These are phyloP conservation scores for Austroboletus novae-zelandiae DNA, from an alignment of 1,284 basidiomycete species.

Conservation along the genomic window DNA sequence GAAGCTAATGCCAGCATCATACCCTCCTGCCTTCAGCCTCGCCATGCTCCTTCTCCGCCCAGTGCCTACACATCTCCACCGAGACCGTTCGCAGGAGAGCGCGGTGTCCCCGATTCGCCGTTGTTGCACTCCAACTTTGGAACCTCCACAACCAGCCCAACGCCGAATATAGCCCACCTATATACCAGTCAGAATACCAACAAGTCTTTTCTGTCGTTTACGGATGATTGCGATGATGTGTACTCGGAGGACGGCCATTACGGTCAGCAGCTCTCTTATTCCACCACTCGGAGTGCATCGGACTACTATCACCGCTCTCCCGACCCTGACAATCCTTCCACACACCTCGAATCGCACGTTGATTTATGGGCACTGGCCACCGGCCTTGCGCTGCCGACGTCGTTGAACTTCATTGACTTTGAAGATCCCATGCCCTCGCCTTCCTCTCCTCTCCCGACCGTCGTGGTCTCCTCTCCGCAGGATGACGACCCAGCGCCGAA, in stretches of 20 bases:
- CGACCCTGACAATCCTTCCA: background rate
- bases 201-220: constrained; percentile 25
- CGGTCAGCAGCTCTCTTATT: background rate
- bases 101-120: constrained; percentile 47
- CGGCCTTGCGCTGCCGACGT: constrained; percentile 3
- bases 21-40: constrained; percentile 13
- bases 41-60: background rate
- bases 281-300: background rate
- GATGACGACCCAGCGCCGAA: constrained; percentile 10
- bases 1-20: background rate
- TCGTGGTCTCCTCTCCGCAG: constrained; percentile 44
- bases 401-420: constrained; percentile 5
- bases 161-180: constrained; percentile 34
- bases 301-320: constrained; percentile 1
- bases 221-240: constrained; percentile 15
- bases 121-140: constrained; percentile 64
- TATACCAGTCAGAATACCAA: constrained; percentile 22
- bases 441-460: constrained; percentile 41
- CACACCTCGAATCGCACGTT: background rate
- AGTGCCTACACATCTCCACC: constrained; percentile 1
- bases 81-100: constrained; percentile 4
- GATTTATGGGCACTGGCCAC: constrained; percentile 18
- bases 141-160: constrained; percentile 50
- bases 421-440: constrained; percentile 31
- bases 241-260: constrained; percentile 7